Percentiles rank a stretch among this genome's conserved stretches.
phyloP scores from a whole-genome alignment of 495 filamentous ascomycete species.

The Pyrenopolyporus hunteri region DNA sequence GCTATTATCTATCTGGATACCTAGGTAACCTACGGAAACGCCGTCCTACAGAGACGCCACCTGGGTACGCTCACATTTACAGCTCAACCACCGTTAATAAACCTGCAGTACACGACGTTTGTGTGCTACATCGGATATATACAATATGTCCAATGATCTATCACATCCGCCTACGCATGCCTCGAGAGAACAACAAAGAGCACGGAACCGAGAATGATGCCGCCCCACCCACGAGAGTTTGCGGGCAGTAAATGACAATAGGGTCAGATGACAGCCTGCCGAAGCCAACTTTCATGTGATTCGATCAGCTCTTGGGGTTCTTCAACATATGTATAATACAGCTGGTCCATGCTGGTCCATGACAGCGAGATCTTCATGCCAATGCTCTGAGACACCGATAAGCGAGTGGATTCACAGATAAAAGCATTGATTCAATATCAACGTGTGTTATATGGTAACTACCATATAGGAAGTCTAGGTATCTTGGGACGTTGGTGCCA shows the following conservation, averaged over 20 bases:
- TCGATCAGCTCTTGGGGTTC: not conserved
- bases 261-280: not conserved
- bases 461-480: too few relatives aligned
- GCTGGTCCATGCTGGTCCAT: not conserved
- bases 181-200: conserved; percentile 1
- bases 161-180: too few relatives aligned
- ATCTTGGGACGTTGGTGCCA: too few relatives aligned
- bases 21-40: too few relatives aligned
- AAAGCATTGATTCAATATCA: too few relatives aligned
- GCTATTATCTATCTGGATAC: too few relatives aligned
- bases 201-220: not conserved
- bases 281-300: not conserved
- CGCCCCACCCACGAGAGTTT: conserved; percentile 9
- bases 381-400: not conserved
- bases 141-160: too few relatives aligned
- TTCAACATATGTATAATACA: not conserved
- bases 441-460: too few relatives aligned
- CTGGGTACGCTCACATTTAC: not conserved
- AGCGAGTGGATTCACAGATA: too few relatives aligned
- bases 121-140: too few relatives aligned
- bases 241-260: conserved; percentile 1
- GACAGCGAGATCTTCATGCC: not conserved
- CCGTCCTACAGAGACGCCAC: too few relatives aligned
- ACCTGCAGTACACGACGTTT: not conserved
- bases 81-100: not conserved